Evolutionary conservation across 139 green algal genomes (phyloP).

Genomic region (Chlorella sp.): DNA sequence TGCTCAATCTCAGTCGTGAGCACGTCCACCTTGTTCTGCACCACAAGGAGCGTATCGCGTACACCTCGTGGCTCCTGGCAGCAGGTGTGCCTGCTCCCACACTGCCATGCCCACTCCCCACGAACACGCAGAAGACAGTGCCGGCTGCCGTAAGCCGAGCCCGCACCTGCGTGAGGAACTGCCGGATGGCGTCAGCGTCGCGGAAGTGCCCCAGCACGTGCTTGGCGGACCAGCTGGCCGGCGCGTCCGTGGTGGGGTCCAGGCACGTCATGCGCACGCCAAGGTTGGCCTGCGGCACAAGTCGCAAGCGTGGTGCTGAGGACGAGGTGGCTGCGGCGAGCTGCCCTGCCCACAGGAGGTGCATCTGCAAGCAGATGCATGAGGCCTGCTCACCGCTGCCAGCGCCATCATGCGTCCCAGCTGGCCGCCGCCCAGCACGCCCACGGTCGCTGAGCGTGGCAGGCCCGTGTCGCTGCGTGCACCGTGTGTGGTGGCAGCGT

Average conservation of each 20-base stretch:
- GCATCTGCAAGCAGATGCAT: too few relatives aligned
- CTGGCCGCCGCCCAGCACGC: slow-evolving; percentile 93
- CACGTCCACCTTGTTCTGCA: slow-evolving; percentile 59
- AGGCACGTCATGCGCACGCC: slow-evolving; percentile 82
- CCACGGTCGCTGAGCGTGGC: slow-evolving; percentile 54
- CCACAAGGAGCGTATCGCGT: neutral
- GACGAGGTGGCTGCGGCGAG: too few relatives aligned
- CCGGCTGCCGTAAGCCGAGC: too few relatives aligned
- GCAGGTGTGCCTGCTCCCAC: too few relatives aligned
- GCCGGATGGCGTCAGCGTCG: slow-evolving; percentile 60
- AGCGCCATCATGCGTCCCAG: slow-evolving; percentile 94
- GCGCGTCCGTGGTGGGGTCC: slow-evolving; percentile 74
- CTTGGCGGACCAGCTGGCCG: slow-evolving; percentile 72
- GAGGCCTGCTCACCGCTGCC: slow-evolving; percentile 79
- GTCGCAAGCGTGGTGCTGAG: too few relatives aligned
- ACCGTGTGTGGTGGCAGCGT: too few relatives aligned
- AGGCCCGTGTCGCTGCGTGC: slow-evolving; percentile 23
- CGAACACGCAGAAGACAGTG: too few relatives aligned
- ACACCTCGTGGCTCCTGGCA: too few relatives aligned
- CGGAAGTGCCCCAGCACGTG: slow-evolving; percentile 71
- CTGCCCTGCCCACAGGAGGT: too few relatives aligned
- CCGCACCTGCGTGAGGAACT: slow-evolving; percentile 53
- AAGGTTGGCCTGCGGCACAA: slow-evolving; percentile 75
- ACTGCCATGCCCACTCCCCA: too few relatives aligned
- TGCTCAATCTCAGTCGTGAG: slow-evolving; percentile 99